Evolutionary conservation across 2,329 filamentous ascomycete genomes (phyloP).

Genomic region (Whalleya microplaca): DNA sequence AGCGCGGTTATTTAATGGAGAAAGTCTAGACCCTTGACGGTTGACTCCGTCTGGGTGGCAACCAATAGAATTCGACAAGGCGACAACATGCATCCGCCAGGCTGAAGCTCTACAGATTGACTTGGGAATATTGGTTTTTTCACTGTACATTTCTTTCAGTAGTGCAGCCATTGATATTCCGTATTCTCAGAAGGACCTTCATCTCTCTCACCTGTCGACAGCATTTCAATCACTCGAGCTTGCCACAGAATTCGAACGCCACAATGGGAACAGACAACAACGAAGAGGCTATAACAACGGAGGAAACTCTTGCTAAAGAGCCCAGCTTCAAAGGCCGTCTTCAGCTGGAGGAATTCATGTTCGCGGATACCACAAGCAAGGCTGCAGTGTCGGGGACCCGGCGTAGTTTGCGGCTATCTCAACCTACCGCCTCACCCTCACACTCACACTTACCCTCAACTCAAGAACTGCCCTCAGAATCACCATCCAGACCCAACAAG

Average conservation of each 20-base stretch:
- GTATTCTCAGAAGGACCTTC: too few species aligned
- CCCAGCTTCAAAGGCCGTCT: conserved; percentile 34
- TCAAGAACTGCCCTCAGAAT: not conserved
- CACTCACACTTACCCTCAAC: not conserved
- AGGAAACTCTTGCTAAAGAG: conserved; percentile 12
- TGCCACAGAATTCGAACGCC: not conserved
- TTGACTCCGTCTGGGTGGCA: not conserved
- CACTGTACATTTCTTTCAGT: not conserved
- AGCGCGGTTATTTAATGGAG: not conserved
- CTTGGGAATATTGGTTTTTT: not conserved
- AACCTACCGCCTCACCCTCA: conserved; percentile 10
- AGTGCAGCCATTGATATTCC: too few species aligned
- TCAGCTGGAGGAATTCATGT: conserved; percentile 33
- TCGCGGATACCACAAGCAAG: conserved; percentile 11
- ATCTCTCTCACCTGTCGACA: too few species aligned
- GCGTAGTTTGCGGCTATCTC: conserved; percentile 28
- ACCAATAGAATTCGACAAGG: not conserved
- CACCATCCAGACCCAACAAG: conserved; percentile 10
- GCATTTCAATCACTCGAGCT: not conserved
- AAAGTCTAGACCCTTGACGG: not conserved
- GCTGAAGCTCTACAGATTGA: not conserved
- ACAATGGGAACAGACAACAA: conserved; percentile 6
- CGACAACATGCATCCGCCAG: conserved; percentile 5
- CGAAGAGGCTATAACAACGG: not conserved
- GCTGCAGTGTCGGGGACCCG: conserved; percentile 12